Conservation (phyloP, 176 grass and related monocot genomes). For the Juncus inflexus region DNA sequence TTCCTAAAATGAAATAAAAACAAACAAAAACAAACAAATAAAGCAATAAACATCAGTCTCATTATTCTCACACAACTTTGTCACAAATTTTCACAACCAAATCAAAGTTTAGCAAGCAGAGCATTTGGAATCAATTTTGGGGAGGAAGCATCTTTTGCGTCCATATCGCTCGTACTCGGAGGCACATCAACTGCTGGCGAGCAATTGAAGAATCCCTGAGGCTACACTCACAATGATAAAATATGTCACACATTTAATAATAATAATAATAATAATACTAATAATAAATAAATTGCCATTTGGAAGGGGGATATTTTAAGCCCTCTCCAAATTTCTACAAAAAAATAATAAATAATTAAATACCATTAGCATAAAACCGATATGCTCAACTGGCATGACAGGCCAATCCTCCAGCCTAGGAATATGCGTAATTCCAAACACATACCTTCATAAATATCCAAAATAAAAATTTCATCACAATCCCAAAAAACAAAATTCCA, state of each 20-base stretch:
- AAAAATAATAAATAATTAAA: conserved; percentile 11
- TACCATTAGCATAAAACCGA: conserved; percentile 99
- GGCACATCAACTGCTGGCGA: conserved; percentile 89
- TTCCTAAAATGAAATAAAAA: too few relatives aligned
- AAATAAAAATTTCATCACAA: not conserved
- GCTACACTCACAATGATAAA: conserved; percentile 42
- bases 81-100: too few relatives aligned
- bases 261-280: too few relatives aligned
- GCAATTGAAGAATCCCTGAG: conserved; percentile 99
- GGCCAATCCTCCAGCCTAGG: conserved; percentile 98
- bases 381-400: conserved; percentile 95
- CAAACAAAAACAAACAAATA: too few relatives aligned
- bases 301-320: not conserved
- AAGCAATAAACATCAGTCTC: conserved; percentile 8
- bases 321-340: too few relatives aligned
- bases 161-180: conserved; percentile 51
- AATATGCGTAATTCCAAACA: conserved; percentile 95
- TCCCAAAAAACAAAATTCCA: not conserved
- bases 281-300: not conserved
- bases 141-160: conserved; percentile 62
- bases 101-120: conserved; percentile 83
- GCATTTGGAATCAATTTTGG: conserved; percentile 68
- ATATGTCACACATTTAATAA: not conserved
- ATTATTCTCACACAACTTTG: not conserved
- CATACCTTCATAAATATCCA: conserved; percentile 46